Base-by-base conservation (phyloP, 2,329 filamentous ascomycete species). In the Fusarium paranaense region DNA sequence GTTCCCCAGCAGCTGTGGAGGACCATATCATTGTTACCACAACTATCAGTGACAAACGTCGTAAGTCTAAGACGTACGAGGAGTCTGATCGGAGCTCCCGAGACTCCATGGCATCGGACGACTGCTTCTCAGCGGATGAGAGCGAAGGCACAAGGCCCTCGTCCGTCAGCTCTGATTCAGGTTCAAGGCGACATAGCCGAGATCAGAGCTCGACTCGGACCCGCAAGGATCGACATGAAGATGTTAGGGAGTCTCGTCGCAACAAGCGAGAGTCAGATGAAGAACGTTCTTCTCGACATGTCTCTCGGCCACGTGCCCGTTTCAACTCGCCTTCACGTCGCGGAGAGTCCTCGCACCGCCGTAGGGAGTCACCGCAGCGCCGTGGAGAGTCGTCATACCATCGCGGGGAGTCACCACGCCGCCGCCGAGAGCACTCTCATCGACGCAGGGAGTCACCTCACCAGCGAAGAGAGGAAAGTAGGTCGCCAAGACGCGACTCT, bases 71-170 rank as follows among this genome's bases (percentile, higher is more conserved):
- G 42, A 22, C 20, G 16, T 57, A 66, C 52, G 33, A 52, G 40
- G 47, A n/a, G 27, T 69, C 72, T 18, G 66, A 69, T 32, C 62
- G 56, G 20, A 75, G 66, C 45, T 62, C 52, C 32, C 52, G 33
- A 13, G 7, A 14, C n/a, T 73, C 69, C 22, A 59, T 37, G 20
- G 27, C 16, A 37, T 75, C 72, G 5, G 63, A 75, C 20, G 57
- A 56, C 3, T 18, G 33, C 20, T 70, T 56, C 56, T 74, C 72
- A 16, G 72, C 56, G 20, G 57, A 54, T 16, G 72, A 63, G 42
- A 74, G 72, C 6, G 72, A 70, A 42, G 72, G 54, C 33, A 74
- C 72, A 60, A 61, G 35, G 27, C 72, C 69, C 13, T 74, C 72
- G 10, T 73, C 72, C 7, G 45, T 74, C 61, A 62, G 61, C 38